Percentiles rank a stretch among this genome's conserved stretches.
phyloP scores from a whole-genome alignment of 2,329 filamentous ascomycete species.

The Cladosporium sp. region DNA sequence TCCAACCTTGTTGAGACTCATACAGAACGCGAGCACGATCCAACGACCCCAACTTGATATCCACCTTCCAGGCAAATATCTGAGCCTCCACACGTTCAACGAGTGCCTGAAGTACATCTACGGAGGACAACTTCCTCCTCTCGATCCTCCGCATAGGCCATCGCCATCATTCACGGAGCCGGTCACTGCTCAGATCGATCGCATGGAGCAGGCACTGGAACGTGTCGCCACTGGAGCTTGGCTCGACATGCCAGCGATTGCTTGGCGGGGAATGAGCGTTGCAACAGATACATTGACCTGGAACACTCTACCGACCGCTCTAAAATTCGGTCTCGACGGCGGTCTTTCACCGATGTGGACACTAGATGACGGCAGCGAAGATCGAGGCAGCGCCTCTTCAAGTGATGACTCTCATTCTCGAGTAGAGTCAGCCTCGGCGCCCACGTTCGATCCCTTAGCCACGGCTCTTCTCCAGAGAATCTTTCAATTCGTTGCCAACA shows the following conservation, averaged over 20 bases:
- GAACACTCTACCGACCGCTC: slow-evolving; percentile 57
- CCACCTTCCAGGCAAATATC: slow-evolving; percentile 21
- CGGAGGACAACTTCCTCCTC: slow-evolving; percentile 26
- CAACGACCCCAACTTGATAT: slow-evolving; percentile 14
- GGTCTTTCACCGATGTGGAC: slow-evolving; percentile 38
- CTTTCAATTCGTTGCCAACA: slow-evolving; percentile 56
- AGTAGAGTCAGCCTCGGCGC: slow-evolving; percentile 10
- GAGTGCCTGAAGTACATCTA: slow-evolving; percentile 31
- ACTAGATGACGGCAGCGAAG: slow-evolving; percentile 27
- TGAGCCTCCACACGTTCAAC: slow-evolving; percentile 23
- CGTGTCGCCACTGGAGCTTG: slow-evolving; percentile 61
- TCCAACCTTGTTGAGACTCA: slow-evolving; percentile 23
- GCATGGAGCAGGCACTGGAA: slow-evolving; percentile 46
- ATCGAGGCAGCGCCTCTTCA: slow-evolving; percentile 35
- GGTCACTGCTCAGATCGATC: slow-evolving; percentile 16
- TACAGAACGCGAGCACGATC: slow-evolving; percentile 17
- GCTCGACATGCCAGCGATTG: slow-evolving; percentile 38
- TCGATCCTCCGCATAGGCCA: slow-evolving; percentile 18
- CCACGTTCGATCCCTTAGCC: slow-evolving; percentile 52
- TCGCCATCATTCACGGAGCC: slow-evolving; percentile 9
- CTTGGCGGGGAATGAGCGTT: slow-evolving; percentile 53
- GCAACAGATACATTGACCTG: slow-evolving; percentile 57
- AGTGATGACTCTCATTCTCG: slow-evolving; percentile 16
- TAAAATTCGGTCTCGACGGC: slow-evolving; percentile 56
- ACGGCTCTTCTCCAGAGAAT: slow-evolving; percentile 53